phyloP scores from a whole-genome alignment of 75 land plant genomes.

The Selaginella tamariscina region DNA sequence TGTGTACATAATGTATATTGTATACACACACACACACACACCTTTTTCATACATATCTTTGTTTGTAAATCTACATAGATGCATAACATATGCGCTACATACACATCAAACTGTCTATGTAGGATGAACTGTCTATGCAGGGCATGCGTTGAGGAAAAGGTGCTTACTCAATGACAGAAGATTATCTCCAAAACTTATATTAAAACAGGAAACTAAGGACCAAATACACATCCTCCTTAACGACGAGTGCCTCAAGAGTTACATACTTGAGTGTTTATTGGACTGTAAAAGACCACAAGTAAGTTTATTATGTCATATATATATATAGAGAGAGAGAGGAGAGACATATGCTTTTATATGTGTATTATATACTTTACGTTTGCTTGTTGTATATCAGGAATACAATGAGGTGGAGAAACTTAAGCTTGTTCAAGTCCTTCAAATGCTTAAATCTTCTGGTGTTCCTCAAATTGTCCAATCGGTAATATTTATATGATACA shows the following conservation, averaged over 20 bases:
- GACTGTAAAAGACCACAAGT: not conserved
- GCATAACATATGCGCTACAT: too few species aligned
- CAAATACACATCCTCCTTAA: not conserved
- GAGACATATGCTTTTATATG: too few species aligned
- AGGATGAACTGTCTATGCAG: constrained; percentile 5
- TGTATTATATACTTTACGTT: too few species aligned
- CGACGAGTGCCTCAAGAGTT: not conserved
- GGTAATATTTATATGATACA: too few species aligned
- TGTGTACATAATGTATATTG: too few species aligned
- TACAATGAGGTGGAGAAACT: not conserved
- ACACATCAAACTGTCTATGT: too few species aligned
- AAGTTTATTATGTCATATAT: not conserved
- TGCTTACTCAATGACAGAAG: constrained; percentile 1
- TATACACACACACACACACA: too few species aligned
- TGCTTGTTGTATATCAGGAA: too few species aligned
- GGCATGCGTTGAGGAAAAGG: constrained; percentile 6
- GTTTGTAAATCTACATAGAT: not conserved
- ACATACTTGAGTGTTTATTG: not conserved
- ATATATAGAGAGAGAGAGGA: too few species aligned
- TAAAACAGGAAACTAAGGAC: not conserved
- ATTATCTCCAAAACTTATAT: not conserved
- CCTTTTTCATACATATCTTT: not conserved
- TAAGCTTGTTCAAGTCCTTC: not conserved
- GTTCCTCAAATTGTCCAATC: too few species aligned
- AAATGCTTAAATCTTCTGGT: not conserved